These are phyloP conservation scores for Scedosporium minutisporum DNA, from an alignment of 2,329 filamentous ascomycete genomes.

Conservation along the genomic window DNA sequence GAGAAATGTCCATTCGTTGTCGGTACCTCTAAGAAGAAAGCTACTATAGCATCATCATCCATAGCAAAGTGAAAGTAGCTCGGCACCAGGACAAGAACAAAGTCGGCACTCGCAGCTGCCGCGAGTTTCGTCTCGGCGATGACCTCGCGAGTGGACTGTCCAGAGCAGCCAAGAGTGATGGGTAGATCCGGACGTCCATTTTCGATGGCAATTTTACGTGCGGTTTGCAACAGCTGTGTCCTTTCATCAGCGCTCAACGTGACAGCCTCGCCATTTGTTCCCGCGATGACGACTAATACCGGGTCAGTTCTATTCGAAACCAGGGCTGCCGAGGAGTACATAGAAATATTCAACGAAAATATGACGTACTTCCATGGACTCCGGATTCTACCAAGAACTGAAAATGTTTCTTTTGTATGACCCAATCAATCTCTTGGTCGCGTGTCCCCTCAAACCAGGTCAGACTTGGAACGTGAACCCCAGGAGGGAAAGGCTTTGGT, in stretches of 20 bases:
- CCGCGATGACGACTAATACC: slow-evolving; percentile 52
- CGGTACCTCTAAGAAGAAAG: slow-evolving; percentile 52
- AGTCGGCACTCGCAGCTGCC: slow-evolving; percentile 54
- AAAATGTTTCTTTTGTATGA: slow-evolving; percentile 40
- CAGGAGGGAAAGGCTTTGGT: slow-evolving; percentile 31
- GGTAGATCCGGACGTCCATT: slow-evolving; percentile 47
- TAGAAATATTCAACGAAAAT: not conserved
- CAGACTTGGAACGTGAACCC: slow-evolving; percentile 46
- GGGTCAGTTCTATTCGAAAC: not conserved
- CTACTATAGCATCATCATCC: slow-evolving; percentile 46
- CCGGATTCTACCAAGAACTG: slow-evolving; percentile 44
- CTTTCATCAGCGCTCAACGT: slow-evolving; percentile 58
- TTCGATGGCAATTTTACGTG: slow-evolving; percentile 48
- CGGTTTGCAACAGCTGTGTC: slow-evolving; percentile 47
- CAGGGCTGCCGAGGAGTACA: not conserved
- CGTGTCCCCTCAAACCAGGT: slow-evolving; percentile 42
- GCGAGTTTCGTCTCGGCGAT: slow-evolving; percentile 56
- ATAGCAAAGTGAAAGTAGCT: slow-evolving; percentile 61
- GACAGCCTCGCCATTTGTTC: slow-evolving; percentile 66
- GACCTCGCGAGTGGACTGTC: slow-evolving; percentile 56
- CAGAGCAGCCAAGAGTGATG: slow-evolving; percentile 58
- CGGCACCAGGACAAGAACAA: slow-evolving; percentile 58
- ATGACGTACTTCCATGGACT: slow-evolving; percentile 33
- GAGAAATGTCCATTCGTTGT: not conserved
- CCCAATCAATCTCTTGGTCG: slow-evolving; percentile 46